phyloP scores from a whole-genome alignment of 768 basidiomycete genomes.

The Trametes sanguinea region DNA sequence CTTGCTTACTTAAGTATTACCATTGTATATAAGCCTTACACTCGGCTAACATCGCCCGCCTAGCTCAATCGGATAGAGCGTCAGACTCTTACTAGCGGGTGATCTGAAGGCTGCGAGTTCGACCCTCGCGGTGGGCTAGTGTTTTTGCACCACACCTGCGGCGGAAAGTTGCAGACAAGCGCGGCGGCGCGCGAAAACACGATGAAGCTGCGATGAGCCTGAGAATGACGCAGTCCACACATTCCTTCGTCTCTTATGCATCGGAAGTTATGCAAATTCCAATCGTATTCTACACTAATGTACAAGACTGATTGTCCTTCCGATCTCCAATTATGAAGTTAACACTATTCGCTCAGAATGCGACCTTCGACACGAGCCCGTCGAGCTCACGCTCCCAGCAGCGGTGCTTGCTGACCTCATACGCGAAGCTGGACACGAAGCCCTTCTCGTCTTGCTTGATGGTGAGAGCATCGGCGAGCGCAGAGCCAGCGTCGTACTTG shows the following conservation, averaged over 20 bases:
- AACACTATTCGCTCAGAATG: constrained; percentile 36
- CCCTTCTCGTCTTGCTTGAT: constrained; percentile 50
- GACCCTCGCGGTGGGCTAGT: constrained; percentile 64
- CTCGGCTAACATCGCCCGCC: not conserved
- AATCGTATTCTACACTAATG: not conserved
- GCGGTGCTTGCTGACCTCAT: constrained; percentile 65
- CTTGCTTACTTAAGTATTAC: too few relatives aligned
- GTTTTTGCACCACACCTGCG: not conserved
- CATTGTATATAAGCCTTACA: too few relatives aligned
- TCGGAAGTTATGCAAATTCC: too few relatives aligned
- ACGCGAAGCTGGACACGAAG: constrained; percentile 60
- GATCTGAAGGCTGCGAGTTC: constrained; percentile 66
- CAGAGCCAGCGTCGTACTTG: constrained; percentile 46
- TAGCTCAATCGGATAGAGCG: constrained; percentile 41
- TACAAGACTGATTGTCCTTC: not conserved
- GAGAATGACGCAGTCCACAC: too few relatives aligned
- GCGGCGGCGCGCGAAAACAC: too few relatives aligned
- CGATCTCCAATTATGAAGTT: not conserved
- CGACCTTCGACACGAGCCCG: constrained; percentile 54
- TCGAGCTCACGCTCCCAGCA: constrained; percentile 64
- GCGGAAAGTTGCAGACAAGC: too few relatives aligned
- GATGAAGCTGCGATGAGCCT: too few relatives aligned
- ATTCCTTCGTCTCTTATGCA: too few relatives aligned
- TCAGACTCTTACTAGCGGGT: constrained; percentile 53
- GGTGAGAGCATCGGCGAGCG: constrained; percentile 42